Conservation (phyloP, 768 basidiomycete genomes). For the Mrakia gelida region DNA sequence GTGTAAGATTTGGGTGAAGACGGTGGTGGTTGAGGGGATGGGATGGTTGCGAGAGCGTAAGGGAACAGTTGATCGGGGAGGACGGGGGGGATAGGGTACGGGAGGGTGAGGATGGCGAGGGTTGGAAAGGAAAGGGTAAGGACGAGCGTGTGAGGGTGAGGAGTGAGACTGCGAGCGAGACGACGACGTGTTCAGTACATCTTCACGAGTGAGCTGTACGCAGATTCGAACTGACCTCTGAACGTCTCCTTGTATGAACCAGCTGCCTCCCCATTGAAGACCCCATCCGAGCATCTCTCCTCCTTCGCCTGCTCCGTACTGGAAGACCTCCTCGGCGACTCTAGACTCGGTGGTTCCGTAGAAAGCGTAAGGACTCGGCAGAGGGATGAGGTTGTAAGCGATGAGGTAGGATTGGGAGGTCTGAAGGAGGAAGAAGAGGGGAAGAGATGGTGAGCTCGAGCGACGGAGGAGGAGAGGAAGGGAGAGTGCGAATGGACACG, state of each 20-base stretch:
- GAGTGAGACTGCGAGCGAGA: constrained; percentile 11
- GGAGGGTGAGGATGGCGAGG: constrained; percentile 35
- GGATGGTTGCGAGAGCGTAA: not conserved
- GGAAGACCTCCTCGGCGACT: constrained; percentile 15
- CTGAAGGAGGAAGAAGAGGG: constrained; percentile 47
- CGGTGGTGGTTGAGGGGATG: not conserved
- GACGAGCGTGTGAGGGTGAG: constrained; percentile 36
- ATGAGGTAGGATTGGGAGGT: constrained; percentile 77
- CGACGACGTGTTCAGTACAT: constrained; percentile 13
- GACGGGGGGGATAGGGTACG: constrained; percentile 38
- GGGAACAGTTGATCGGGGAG: constrained; percentile 31
- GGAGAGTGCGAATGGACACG: constrained; percentile 40
- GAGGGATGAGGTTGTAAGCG: constrained; percentile 59
- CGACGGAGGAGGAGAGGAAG: constrained; percentile 3
- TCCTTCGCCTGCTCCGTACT: constrained; percentile 23
- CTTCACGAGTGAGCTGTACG: constrained; percentile 30
- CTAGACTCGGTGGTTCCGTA: constrained; percentile 41
- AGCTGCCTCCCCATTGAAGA: constrained; percentile 46
- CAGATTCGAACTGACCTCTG: constrained; percentile 35
- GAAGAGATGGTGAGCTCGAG: constrained; percentile 4
- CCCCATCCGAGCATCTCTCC: constrained; percentile 24
- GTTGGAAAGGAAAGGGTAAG: constrained; percentile 37
- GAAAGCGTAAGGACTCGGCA: constrained; percentile 52
- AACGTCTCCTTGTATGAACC: constrained; percentile 52
- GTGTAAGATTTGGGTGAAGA: not conserved